Evolutionary conservation across 768 basidiomycete genomes (phyloP).

Genomic region (Cystofilobasidium bisporidii): DNA sequence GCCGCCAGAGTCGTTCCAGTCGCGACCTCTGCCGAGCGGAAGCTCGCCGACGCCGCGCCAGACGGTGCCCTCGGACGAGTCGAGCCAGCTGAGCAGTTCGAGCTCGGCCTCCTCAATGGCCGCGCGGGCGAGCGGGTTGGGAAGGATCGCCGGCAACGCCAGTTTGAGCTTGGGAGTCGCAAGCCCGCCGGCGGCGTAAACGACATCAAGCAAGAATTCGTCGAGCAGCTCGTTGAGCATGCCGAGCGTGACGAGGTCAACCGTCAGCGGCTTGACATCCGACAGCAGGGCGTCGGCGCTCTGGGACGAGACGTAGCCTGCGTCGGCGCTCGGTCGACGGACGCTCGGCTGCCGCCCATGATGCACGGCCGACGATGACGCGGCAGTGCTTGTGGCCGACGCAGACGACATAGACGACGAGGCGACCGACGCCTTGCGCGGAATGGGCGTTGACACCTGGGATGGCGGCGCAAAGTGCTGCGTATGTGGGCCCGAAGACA

Average conservation of each 20-base stretch:
- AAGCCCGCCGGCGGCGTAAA: slow-evolving; percentile 2
- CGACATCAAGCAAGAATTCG: slow-evolving; percentile 14
- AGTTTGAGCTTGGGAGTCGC: slow-evolving; percentile 15
- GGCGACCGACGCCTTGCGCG: background rate
- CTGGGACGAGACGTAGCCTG: background rate
- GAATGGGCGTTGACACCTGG: background rate
- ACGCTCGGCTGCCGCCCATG: background rate
- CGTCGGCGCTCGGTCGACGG: background rate
- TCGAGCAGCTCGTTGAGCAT: slow-evolving; percentile 27
- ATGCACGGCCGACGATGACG: background rate
- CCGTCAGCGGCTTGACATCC: slow-evolving; percentile 16
- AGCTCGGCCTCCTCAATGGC: slow-evolving; percentile 27
- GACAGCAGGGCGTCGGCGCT: slow-evolving; percentile 26
- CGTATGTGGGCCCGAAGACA: background rate
- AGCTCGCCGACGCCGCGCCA: background rate
- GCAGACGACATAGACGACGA: background rate
- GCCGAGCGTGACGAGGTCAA: slow-evolving; percentile 8
- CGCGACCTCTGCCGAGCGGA: slow-evolving; percentile 2
- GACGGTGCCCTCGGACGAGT: slow-evolving; percentile 4
- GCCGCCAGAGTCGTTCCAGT: background rate
- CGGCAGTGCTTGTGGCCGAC: background rate
- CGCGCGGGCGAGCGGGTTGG: slow-evolving; percentile 13
- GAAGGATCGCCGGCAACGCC: slow-evolving; percentile 7
- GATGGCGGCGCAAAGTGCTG: background rate
- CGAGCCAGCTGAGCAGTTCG: slow-evolving; percentile 23